phyloP scores from a whole-genome alignment of 306 rosid species.

The Abrus precatorius region DNA sequence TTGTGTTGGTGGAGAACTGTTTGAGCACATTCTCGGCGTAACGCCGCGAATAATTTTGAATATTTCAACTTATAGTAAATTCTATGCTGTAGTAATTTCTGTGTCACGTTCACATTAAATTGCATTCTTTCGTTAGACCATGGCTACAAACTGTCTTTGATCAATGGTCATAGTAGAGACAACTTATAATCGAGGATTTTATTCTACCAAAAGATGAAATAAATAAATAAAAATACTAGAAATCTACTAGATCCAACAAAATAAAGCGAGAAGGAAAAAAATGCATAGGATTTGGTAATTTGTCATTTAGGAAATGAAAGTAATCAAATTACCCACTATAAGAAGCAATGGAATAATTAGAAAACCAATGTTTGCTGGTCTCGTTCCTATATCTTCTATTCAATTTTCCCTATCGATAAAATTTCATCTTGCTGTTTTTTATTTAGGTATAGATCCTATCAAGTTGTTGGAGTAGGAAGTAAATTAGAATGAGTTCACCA shows the following conservation, averaged over 20 bases:
- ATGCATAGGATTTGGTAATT: neutral
- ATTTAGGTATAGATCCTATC: neutral
- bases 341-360: neutral
- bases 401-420: neutral
- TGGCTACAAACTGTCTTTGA: neutral
- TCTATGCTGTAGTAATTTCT: neutral
- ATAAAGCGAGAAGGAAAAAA: neutral
- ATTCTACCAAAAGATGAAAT: neutral
- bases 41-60: neutral
- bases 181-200: neutral
- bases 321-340: neutral
- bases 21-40: neutral
- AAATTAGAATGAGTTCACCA: constrained; percentile 47
- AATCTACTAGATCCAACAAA: neutral
- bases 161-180: neutral
- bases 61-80: neutral
- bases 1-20: neutral
- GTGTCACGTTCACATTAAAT: neutral
- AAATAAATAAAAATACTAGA: neutral
- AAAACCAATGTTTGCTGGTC: neutral
- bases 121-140: neutral
- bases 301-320: neutral
- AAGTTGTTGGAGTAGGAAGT: constrained; percentile 57
- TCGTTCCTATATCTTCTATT: neutral
- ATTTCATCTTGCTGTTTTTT: neutral